phyloP scores from a whole-genome alignment of 305 asterid genomes.

The Solanum hybrid region DNA sequence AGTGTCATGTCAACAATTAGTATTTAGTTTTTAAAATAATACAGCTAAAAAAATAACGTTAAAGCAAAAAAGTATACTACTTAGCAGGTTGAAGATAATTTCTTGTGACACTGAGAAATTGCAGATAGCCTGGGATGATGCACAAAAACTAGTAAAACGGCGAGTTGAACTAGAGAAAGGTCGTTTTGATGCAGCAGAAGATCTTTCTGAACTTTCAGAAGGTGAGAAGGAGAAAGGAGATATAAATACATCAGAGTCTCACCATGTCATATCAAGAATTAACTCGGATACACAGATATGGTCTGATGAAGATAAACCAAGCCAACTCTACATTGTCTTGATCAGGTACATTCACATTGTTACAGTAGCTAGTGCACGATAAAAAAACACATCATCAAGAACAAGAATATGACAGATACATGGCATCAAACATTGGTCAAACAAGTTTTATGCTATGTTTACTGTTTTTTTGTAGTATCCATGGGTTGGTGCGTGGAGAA shows the following conservation, averaged over 20 bases:
- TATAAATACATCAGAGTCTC: constrained; percentile 12
- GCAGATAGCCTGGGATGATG: constrained; percentile 65
- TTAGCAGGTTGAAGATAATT: background rate
- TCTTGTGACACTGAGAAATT: background rate
- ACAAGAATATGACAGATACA: background rate
- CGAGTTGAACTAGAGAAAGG: constrained; percentile 38
- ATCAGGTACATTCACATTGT: constrained; percentile 35
- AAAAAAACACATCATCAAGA: background rate
- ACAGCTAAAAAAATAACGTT: background rate
- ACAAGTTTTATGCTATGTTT: constrained; percentile 10
- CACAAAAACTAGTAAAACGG: constrained; percentile 38
- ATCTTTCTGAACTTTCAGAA: constrained; percentile 68
- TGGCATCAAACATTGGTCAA: background rate
- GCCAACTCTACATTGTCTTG: constrained; percentile 51
- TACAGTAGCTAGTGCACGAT: background rate
- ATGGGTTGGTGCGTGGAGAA: constrained; percentile 72
- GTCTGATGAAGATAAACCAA: constrained; percentile 32
- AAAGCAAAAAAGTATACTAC: background rate
- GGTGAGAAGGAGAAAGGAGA: constrained; percentile 57
- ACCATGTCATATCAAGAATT: constrained; percentile 28
- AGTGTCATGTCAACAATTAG: background rate
- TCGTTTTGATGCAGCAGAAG: constrained; percentile 45
- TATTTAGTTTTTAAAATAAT: background rate
- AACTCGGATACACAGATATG: constrained; percentile 40
- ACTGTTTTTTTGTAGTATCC: constrained; percentile 38